These are phyloP conservation scores for Colletotrichum agaves DNA, from an alignment of 2,329 filamentous ascomycete genomes.

Conservation along the genomic window DNA sequence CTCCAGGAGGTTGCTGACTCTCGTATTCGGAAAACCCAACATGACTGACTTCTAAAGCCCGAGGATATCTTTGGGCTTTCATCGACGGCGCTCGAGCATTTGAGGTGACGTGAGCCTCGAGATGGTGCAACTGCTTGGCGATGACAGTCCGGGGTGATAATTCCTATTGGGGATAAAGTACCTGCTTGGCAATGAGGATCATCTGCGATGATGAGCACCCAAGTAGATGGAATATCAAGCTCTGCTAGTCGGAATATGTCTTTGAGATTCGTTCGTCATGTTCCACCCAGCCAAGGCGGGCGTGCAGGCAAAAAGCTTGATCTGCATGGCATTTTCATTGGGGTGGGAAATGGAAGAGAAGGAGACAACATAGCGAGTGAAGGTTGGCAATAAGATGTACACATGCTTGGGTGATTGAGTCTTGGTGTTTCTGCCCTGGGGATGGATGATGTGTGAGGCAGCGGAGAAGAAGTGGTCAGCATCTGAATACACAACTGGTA, in stretches of 20 bases:
- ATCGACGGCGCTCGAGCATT: not conserved
- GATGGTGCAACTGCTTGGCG: not conserved
- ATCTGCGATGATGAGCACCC: slow-evolving; percentile 2
- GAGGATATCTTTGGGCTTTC: not conserved
- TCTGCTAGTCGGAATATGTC: not conserved
- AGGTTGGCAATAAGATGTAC: not conserved
- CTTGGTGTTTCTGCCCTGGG: slow-evolving; percentile 24
- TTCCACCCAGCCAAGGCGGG: not conserved
- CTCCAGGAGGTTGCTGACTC: not conserved
- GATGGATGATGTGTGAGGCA: not conserved
- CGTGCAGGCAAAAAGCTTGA: slow-evolving; percentile 21
- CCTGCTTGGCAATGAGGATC: not conserved
- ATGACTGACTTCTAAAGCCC: not conserved
- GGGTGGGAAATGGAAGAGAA: not conserved
- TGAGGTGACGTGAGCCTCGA: not conserved
- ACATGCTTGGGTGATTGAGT: slow-evolving; percentile 6
- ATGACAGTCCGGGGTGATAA: no score
- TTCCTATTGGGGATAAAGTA: not conserved
- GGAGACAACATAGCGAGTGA: slow-evolving; percentile 1
- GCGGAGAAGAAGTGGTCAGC: not conserved
- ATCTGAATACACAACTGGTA: not conserved
- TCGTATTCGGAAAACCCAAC: slow-evolving; percentile 9
- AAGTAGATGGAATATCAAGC: not conserved
- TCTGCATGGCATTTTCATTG: not conserved
- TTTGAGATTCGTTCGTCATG: not conserved